A percentile compares a stretch with the other conserved stretches of the same genome.
phyloP scores from a whole-genome alignment of 768 basidiomycete genomes.

The Kockovaella imperatae region DNA sequence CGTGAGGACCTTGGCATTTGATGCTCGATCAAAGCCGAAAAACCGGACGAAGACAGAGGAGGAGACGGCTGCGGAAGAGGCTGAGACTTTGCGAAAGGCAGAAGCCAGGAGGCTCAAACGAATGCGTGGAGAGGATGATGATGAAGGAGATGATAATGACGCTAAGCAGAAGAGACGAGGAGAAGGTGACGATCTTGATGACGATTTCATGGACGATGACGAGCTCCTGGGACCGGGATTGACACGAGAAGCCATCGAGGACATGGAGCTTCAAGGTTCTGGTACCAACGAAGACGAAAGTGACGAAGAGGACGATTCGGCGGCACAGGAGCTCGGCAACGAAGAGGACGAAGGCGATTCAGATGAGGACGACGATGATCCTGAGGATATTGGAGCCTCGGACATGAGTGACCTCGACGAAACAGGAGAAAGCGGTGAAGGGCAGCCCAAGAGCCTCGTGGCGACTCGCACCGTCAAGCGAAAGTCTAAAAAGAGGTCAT shows the following conservation, averaged over 20 bases:
- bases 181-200: conserved; percentile 82
- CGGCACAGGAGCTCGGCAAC: conserved; percentile 36
- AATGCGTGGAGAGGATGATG: conserved; percentile 70
- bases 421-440: no score
- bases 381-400: conserved; percentile 31
- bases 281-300: conserved; percentile 20
- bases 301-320: conserved; percentile 44
- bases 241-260: conserved; percentile 47
- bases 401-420: conserved; percentile 39
- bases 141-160: conserved; percentile 59
- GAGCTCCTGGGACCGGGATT: conserved; percentile 26
- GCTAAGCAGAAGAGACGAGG: conserved; percentile 50
- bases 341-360: conserved; percentile 47
- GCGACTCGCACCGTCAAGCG: conserved; percentile 41
- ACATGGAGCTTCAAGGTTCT: conserved; percentile 39
- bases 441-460: conserved; percentile 49
- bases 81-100: conserved; percentile 74
- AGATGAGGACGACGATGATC: conserved; percentile 35
- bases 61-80: conserved; percentile 80
- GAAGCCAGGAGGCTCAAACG: conserved; percentile 68
- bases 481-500: conserved; percentile 9
- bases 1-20: conserved; percentile 86
- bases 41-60: conserved; percentile 95
- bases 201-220: conserved; percentile 55
- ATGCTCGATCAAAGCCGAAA: conserved; percentile 85